Evolutionary conservation across 306 rosid genomes (phyloP).

Genomic region (Fagus crenata): DNA sequence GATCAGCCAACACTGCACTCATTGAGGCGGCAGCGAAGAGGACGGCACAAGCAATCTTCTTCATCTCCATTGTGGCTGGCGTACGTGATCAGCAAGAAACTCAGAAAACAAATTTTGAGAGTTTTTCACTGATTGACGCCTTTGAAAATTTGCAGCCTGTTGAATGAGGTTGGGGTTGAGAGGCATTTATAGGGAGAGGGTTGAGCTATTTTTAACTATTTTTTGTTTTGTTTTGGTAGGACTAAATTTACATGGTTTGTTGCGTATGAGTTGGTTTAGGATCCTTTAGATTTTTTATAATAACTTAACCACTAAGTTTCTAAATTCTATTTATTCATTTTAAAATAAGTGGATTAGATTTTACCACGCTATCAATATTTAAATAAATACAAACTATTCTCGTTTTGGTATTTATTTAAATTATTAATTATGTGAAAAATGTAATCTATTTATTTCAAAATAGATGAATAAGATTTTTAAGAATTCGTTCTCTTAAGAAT

Average conservation of each 20-base stretch:
- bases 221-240: neutral
- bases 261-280: neutral
- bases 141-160: conserved; percentile 7
- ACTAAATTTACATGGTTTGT: neutral
- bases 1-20: conserved; percentile 21
- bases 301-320: no score
- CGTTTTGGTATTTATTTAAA: no score
- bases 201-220: neutral
- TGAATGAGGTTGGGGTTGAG: neutral
- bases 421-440: no score
- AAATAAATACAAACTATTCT: no score
- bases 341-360: no score
- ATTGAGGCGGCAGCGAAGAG: conserved; percentile 33
- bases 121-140: conserved; percentile 22
- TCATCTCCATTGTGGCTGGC: conserved; percentile 34
- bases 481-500: no score
- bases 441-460: no score
- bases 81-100: conserved; percentile 15
- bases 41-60: conserved; percentile 28
- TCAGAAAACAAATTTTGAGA: neutral
- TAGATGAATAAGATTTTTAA: no score
- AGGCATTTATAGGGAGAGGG: conserved; percentile 19
- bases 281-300: no score
- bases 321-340: no score
- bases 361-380: no score